phyloP scores from a whole-genome alignment of 2,329 filamentous ascomycete genomes.

The Cladorrhinum sp. region DNA sequence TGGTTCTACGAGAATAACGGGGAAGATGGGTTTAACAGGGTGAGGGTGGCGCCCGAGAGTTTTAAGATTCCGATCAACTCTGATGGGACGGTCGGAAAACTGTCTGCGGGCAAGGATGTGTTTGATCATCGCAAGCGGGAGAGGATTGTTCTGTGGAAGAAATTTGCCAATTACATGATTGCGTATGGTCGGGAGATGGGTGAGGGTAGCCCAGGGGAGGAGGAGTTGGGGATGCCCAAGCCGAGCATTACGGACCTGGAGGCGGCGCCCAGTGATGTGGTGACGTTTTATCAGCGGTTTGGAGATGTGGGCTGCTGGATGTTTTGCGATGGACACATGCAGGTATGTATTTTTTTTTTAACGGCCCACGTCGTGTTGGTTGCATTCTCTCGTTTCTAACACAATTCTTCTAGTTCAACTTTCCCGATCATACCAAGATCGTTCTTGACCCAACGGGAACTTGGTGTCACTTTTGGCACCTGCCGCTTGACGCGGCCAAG shows the following conservation, averaged over 20 bases:
- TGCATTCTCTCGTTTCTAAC: conserved; percentile 36
- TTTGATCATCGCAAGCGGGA: conserved; percentile 65
- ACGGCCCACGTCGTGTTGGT: no score
- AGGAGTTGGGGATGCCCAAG: conserved; percentile 43
- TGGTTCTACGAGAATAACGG: conserved; percentile 74
- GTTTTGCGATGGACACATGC: conserved; percentile 75
- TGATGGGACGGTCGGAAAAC: conserved; percentile 59
- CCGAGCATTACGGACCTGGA: conserved; percentile 39
- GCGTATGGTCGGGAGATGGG: conserved; percentile 70
- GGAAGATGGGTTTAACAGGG: conserved; percentile 58
- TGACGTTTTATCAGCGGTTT: conserved; percentile 78
- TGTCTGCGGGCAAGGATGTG: conserved; percentile 60
- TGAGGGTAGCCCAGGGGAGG: conserved; percentile 45
- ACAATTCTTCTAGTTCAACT: conserved; percentile 59
- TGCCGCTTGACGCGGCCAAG: conserved; percentile 67
- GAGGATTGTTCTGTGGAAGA: conserved; percentile 67
- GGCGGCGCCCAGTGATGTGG: conserved; percentile 54
- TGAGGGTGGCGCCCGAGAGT: conserved; percentile 62
- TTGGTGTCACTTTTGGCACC: conserved; percentile 74
- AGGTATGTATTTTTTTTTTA: conserved; percentile 42
- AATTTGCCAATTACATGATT: conserved; percentile 73
- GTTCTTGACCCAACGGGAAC: conserved; percentile 72
- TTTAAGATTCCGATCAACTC: conserved; percentile 56
- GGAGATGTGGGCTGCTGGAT: conserved; percentile 80
- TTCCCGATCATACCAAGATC: conserved; percentile 84